phyloP scores from a whole-genome alignment of 2,329 filamentous ascomycete species.

The Stemphylium vesicarium region DNA sequence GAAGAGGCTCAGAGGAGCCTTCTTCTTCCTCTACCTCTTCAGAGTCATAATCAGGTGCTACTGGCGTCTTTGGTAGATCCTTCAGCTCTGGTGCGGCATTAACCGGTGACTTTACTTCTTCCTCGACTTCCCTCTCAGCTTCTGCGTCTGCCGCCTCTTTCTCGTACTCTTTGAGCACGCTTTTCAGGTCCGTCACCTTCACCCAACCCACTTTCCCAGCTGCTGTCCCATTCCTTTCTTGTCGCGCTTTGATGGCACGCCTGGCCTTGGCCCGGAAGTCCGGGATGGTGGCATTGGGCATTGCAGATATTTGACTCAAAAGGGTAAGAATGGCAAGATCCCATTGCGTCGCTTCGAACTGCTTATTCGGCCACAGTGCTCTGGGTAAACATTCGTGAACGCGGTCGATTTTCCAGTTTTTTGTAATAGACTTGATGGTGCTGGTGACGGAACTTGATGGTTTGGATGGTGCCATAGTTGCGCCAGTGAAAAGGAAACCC shows the following conservation, averaged over 20 bases:
- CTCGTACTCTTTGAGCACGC: slow-evolving; percentile 1
- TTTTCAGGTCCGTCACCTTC: slow-evolving; percentile 4
- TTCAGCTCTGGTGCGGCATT: not conserved
- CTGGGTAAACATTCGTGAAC: slow-evolving; percentile 6
- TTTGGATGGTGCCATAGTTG: slow-evolving; percentile 5
- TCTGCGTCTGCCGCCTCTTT: slow-evolving; percentile 1
- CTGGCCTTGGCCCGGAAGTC: slow-evolving; percentile 3
- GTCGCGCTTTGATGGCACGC: not conserved
- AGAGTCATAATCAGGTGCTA: not conserved
- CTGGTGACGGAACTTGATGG: not conserved
- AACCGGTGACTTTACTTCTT: not conserved
- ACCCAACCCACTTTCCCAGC: not conserved
- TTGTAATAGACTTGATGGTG: slow-evolving; percentile 2
- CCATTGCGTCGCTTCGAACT: slow-evolving; percentile 4
- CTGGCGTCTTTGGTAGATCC: slow-evolving; percentile 8
- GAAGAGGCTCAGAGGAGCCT: slow-evolving; percentile 4
- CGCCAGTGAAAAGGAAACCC: not conserved
- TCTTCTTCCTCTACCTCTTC: slow-evolving; percentile 12
- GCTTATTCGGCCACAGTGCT: slow-evolving; percentile 8
- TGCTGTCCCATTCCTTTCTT: slow-evolving; percentile 1
- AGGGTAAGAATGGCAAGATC: slow-evolving; percentile 6
- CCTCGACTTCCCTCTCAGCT: not conserved
- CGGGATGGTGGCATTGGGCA: slow-evolving; percentile 3
- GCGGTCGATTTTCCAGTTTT: slow-evolving; percentile 6
- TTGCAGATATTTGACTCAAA: slow-evolving; percentile 8